Evolutionary conservation across 768 basidiomycete species (phyloP), one percentile per base, ranked within the genome.

Genomic region (Punctularia strigosozonata): DNA sequence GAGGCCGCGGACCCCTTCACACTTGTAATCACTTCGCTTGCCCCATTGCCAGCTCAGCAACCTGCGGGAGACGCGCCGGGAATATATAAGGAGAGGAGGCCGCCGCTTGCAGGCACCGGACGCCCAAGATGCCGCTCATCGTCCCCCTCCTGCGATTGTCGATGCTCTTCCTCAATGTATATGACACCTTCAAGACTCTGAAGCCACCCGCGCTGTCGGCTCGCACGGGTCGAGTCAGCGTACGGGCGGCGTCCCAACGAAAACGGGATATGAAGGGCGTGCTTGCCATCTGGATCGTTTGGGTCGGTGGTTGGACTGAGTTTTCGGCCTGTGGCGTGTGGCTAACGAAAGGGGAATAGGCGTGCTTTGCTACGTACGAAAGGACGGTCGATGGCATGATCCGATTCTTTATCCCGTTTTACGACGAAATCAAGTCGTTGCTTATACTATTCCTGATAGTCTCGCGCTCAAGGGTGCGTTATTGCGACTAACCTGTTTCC

Each of bases 221-320:
- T 15, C 60, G 64, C 15, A 73, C 71, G 58, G 69, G 68, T 43
- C 66, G 65, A 19, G 80, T 79, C 6, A 83, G 77, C 46, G 57
- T 69, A 15, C 71, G 80, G 25, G 82, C 83, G 8, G 53, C 79
- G 45, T 69, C 77, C 19, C 79, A 80, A 55, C 67, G 87, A 50
- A 90, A 90, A 56, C 71, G 87, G 43, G 75, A 79, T 51, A 80
- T 90, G 71, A 90, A 90, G 56, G 85, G 86, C 15, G 78, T 76
- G 52, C 62, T 90, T 35, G 75, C 83, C 25, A 73, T 89, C 12
- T 90, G 88, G 88, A 66, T 85, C 31, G 76, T 90, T 45, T 90
- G 84, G 82, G 87, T 85, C 61, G 60, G 64, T n/a, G n/a, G n/a
- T n/a, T n/a, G n/a, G n/a, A n/a, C n/a, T n/a, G n/a, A n/a, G n/a